phyloP scores from a whole-genome alignment of 495 filamentous ascomycete genomes.

The Podospora australis region DNA sequence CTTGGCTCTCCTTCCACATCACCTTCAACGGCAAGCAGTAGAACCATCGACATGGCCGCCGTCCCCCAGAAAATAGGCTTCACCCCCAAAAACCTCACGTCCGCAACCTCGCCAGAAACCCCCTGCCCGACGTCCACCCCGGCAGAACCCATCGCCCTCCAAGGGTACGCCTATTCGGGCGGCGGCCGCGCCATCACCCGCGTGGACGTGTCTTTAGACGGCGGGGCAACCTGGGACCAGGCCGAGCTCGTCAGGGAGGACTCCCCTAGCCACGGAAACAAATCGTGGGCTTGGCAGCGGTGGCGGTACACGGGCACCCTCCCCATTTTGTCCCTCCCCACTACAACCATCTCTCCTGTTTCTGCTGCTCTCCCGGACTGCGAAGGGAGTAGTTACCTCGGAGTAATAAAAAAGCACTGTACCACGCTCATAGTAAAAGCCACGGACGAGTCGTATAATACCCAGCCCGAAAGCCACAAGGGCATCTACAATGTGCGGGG shows the following conservation, averaged over 20 bases:
- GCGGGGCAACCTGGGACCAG: constrained; percentile 48
- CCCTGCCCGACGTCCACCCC: constrained; percentile 10
- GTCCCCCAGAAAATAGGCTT: constrained; percentile 16
- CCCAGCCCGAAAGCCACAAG: constrained; percentile 46
- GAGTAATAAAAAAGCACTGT: constrained; percentile 15
- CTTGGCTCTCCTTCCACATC: constrained; percentile 1
- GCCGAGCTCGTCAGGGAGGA: constrained; percentile 42
- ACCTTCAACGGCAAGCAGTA: not conserved
- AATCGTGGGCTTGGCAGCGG: constrained; percentile 50
- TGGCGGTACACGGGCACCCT: constrained; percentile 39
- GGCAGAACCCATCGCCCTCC: constrained; percentile 32
- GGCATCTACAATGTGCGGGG: constrained; percentile 50
- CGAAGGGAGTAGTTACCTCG: not conserved
- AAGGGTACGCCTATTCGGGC: constrained; percentile 55
- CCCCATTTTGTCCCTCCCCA: constrained; percentile 4
- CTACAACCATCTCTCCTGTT: not conserved
- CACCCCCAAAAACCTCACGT: not conserved
- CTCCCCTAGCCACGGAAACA: constrained; percentile 27
- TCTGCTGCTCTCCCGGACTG: constrained; percentile 1
- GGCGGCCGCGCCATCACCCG: constrained; percentile 49
- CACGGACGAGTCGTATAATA: constrained; percentile 51
- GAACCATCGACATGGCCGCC: constrained; percentile 15
- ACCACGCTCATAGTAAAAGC: constrained; percentile 50
- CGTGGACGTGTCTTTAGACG: constrained; percentile 52
- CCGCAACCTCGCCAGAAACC: not conserved